Percentiles rank a stretch among this genome's conserved stretches.
These are phyloP conservation scores for Nitzschia sp. DNA, from an alignment of 108 stramenopile genomes.

Conservation along the genomic window DNA sequence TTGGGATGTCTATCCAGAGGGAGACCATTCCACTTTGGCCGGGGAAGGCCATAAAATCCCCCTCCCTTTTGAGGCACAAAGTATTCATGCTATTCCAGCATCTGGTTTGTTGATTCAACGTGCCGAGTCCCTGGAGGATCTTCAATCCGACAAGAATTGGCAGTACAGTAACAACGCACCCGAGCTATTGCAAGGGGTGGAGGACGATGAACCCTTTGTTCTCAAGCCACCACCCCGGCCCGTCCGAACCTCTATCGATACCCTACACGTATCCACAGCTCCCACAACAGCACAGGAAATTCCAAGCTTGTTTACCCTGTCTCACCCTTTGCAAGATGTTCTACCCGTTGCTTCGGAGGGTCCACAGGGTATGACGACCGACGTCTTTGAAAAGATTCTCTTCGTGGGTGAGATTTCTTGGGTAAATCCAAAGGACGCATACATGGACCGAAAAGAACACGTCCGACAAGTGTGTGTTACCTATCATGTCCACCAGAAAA, in stretches of 20 bases:
- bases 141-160: conserved; percentile 18
- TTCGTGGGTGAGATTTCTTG: conserved; percentile 51
- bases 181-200: conserved; percentile 1
- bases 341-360: conserved; percentile 42
- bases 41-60: conserved; percentile 63
- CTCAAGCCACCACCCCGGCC: conserved; percentile 59
- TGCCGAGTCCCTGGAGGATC: conserved; percentile 38
- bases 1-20: conserved; percentile 59
- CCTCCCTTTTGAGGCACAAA: conserved; percentile 66
- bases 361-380: conserved; percentile 24
- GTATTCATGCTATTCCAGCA: conserved; percentile 46
- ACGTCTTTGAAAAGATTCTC: conserved; percentile 64
- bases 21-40: conserved; percentile 16
- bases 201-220: conserved; percentile 37
- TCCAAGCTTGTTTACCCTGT: conserved; percentile 70
- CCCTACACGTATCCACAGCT: conserved; percentile 20
- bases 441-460: conserved; percentile 4
- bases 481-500: conserved; percentile 40
- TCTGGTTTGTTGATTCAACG: conserved; percentile 57
- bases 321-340: conserved; percentile 77
- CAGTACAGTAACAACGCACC: conserved; percentile 17
- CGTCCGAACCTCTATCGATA: conserved; percentile 28
- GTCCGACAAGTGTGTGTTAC: conserved; percentile 44
- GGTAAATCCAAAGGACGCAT: conserved; percentile 25
- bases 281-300: conserved; percentile 25